Conservation (phyloP, 106 monocot species). For the Platanthera zijinensis region DNA sequence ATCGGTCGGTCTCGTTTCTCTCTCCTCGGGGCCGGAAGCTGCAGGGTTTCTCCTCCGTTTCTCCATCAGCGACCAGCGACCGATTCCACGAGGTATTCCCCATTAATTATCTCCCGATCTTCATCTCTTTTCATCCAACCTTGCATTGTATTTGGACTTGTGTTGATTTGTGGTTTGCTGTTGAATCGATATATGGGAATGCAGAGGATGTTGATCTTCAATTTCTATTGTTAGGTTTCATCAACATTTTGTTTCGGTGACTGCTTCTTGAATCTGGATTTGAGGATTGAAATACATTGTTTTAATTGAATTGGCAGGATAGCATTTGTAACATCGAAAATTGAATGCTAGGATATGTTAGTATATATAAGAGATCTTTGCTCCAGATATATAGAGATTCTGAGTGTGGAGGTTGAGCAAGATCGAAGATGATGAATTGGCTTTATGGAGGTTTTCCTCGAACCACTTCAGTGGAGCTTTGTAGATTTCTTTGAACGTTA, state of each 20-base stretch:
- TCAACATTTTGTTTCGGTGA: neutral
- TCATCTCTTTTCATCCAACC: neutral
- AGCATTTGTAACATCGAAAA: neutral
- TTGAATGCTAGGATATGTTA: neutral
- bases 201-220: neutral
- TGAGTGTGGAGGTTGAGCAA: neutral
- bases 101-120: neutral
- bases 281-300: neutral
- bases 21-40: neutral
- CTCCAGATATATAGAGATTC: neutral
- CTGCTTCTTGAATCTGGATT: constrained; percentile 2
- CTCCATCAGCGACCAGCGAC: neutral
- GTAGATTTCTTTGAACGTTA: neutral
- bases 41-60: neutral
- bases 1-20: neutral
- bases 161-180: neutral
- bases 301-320: neutral
- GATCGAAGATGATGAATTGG: neutral
- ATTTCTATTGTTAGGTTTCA: neutral
- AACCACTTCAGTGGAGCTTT: neutral
- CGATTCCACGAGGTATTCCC: neutral
- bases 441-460: neutral
- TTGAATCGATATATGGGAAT: neutral
- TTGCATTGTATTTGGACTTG: neutral
- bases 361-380: neutral